Evolutionary conservation across 2,329 filamentous ascomycete species (phyloP).

Genomic region (Colletotrichum ledebouriae): DNA sequence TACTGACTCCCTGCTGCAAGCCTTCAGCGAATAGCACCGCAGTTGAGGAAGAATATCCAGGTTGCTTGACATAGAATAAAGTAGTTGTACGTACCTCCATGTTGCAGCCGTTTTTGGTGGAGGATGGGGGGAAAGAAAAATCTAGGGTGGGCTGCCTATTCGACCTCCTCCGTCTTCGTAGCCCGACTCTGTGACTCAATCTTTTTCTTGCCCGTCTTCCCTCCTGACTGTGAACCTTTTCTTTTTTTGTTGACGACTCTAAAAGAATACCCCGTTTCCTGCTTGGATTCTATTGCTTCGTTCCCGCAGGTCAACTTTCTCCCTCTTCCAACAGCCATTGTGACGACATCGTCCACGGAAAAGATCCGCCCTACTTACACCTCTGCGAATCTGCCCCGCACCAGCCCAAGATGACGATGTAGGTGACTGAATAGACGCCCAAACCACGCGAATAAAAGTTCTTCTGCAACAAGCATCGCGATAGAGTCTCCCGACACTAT

Average conservation of each 20-base stretch:
- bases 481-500: too few relatives aligned
- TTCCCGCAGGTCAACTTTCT: conserved; percentile 3
- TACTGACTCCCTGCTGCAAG: conserved; percentile 2
- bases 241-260: conserved; percentile 11
- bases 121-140: conserved; percentile 12
- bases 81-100: conserved; percentile 16
- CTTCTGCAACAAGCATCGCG: too few relatives aligned
- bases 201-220: conserved; percentile 12
- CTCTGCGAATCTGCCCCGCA: conserved; percentile 29
- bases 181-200: conserved; percentile 35
- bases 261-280: conserved; percentile 25
- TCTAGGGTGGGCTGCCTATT: conserved; percentile 17
- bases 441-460: not conserved
- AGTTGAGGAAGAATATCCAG: not conserved
- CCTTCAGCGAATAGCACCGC: not conserved
- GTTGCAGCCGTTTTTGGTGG: conserved; percentile 17
- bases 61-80: not conserved
- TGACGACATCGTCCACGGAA: conserved; percentile 21
- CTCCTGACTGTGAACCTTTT: not conserved
- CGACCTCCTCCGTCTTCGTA: conserved; percentile 16
- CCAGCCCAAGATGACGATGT: conserved; percentile 43
- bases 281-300: not conserved
- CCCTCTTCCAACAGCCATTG: not conserved
- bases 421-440: conserved; percentile 28
- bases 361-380: conserved; percentile 25